phyloP scores from a whole-genome alignment of 495 filamentous ascomycete species.

The Poronia punctata region DNA sequence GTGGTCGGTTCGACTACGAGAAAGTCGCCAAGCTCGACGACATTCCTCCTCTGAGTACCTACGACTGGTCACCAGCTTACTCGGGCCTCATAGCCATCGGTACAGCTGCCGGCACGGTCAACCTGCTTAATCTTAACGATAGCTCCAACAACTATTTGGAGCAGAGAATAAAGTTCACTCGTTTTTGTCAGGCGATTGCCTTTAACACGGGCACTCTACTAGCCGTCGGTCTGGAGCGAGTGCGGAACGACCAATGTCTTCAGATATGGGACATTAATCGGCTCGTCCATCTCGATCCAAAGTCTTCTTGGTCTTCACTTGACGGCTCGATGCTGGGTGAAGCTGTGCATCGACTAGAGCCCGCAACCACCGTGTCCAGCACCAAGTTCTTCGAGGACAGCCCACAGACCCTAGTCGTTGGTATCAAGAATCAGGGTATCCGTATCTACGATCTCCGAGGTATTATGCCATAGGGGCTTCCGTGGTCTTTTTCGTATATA shows the following conservation, averaged over 20 bases:
- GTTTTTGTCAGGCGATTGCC: conserved; percentile 84
- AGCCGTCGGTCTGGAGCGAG: conserved; percentile 82
- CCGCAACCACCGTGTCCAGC: conserved; percentile 80
- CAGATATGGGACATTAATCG: conserved; percentile 90
- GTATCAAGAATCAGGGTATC: conserved; percentile 78
- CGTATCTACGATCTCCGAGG: conserved; percentile 88
- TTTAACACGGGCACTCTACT: conserved; percentile 75
- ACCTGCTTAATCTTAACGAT: conserved; percentile 68
- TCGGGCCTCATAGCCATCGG: conserved; percentile 75
- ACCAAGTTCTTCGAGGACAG: conserved; percentile 85
- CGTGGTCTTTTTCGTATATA: conserved; percentile 2
- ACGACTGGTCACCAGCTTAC: conserved; percentile 82
- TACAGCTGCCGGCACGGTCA: conserved; percentile 75
- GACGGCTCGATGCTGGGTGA: conserved; percentile 41
- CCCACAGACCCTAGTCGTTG: conserved; percentile 73
- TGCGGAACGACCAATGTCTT: conserved; percentile 85
- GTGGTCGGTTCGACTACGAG: conserved; percentile 55
- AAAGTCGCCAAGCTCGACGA: conserved; percentile 66
- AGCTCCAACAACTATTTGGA: conserved; percentile 55
- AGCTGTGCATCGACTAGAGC: conserved; percentile 65
- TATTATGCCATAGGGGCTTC: conserved; percentile 23
- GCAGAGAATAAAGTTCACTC: conserved; percentile 76
- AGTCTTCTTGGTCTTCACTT: conserved; percentile 28
- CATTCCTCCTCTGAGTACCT: conserved; percentile 80
- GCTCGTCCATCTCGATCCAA: conserved; percentile 40